These are phyloP conservation scores for Ophiostoma piceae DNA, from an alignment of 2,329 filamentous ascomycete species.

Conservation along the genomic window DNA sequence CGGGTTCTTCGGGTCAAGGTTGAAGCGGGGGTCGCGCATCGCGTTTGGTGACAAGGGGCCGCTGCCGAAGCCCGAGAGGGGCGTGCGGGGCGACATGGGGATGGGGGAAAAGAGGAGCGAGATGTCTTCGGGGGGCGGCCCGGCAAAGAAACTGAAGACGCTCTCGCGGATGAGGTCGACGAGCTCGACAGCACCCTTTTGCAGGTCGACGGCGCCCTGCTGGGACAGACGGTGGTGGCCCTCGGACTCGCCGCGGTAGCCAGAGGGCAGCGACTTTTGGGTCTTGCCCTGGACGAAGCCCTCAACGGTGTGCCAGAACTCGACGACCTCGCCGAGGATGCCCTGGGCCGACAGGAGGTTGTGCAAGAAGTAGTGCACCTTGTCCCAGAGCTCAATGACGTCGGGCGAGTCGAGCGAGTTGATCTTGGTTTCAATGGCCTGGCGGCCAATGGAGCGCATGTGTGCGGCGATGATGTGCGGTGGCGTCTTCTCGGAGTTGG, in stretches of 20 bases:
- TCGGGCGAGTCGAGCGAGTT: slow-evolving; percentile 70
- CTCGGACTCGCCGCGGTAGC: slow-evolving; percentile 74
- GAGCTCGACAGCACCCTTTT: slow-evolving; percentile 74
- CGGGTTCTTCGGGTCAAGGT: slow-evolving; percentile 69
- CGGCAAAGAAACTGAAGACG: slow-evolving; percentile 75
- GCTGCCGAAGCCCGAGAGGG: slow-evolving; percentile 33
- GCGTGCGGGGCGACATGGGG: slow-evolving; percentile 63
- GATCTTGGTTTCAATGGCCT: slow-evolving; percentile 53
- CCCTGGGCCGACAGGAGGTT: slow-evolving; percentile 72
- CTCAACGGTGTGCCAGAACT: slow-evolving; percentile 90
- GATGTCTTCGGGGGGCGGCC: slow-evolving; percentile 84
- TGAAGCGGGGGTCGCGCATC: slow-evolving; percentile 67
- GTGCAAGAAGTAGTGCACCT: slow-evolving; percentile 68
- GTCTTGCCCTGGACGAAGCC: slow-evolving; percentile 84
- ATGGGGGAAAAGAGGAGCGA: slow-evolving; percentile 80
- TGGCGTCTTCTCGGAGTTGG: slow-evolving; percentile 60
- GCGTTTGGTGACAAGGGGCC: slow-evolving; percentile 1
- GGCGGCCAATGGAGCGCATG: slow-evolving; percentile 66
- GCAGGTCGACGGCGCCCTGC: slow-evolving; percentile 64
- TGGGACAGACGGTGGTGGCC: slow-evolving; percentile 74
- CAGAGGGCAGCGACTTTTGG: slow-evolving; percentile 71
- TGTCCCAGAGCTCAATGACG: slow-evolving; percentile 89
- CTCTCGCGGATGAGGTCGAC: slow-evolving; percentile 76
- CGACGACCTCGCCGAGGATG: slow-evolving; percentile 79
- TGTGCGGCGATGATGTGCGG: slow-evolving; percentile 66